phyloP scores from a whole-genome alignment of 345 rosid species.

The Camelina laxa region DNA sequence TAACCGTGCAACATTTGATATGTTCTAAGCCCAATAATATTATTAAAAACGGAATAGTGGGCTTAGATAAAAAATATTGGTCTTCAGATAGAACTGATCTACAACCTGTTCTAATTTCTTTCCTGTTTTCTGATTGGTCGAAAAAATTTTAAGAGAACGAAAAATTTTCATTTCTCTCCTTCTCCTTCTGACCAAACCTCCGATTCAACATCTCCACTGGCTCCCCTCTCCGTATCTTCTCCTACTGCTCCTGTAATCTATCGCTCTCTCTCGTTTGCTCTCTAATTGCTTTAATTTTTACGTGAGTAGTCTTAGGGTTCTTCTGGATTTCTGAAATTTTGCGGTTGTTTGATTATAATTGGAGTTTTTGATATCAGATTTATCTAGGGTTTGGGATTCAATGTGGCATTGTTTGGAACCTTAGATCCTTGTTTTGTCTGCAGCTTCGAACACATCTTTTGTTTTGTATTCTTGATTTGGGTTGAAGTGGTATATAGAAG shows the following conservation, averaged over 20 bases:
- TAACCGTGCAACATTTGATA: too few species aligned
- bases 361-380: not conserved
- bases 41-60: too few species aligned
- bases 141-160: too few species aligned
- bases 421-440: slow-evolving; percentile 34
- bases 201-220: slow-evolving; percentile 53
- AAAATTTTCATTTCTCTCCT: too few species aligned
- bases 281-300: slow-evolving; percentile 13
- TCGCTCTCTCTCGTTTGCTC: slow-evolving; percentile 20
- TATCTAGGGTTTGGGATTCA: slow-evolving; percentile 7
- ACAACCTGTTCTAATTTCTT: too few species aligned
- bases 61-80: too few species aligned
- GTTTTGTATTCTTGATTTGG: not conserved
- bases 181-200: slow-evolving; percentile 45
- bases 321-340: slow-evolving; percentile 8
- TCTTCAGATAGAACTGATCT: too few species aligned
- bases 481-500: too few species aligned
- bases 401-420: slow-evolving; percentile 1
- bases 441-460: not conserved
- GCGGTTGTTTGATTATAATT: not conserved
- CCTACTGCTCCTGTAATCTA: slow-evolving; percentile 51
- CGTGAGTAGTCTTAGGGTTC: not conserved
- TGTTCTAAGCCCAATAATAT: too few species aligned
- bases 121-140: too few species aligned
- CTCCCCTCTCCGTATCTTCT: slow-evolving; percentile 52